phyloP scores from a whole-genome alignment of 148 eudicot genomes.

The Pharnaceum exiguum region DNA sequence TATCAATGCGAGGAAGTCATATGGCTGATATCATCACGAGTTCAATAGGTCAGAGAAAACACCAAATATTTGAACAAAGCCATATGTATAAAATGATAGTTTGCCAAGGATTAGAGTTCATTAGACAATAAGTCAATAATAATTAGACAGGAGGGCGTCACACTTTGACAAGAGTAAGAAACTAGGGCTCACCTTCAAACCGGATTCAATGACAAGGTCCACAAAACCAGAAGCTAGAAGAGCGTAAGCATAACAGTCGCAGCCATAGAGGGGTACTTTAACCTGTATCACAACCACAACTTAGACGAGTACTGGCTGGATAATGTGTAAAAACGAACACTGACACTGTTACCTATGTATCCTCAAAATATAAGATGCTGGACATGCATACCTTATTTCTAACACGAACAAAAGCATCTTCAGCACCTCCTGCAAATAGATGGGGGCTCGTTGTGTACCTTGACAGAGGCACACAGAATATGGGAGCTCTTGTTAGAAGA shows the following conservation, averaged over 20 bases:
- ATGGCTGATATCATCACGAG: constrained; percentile 55
- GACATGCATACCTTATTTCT: constrained; percentile 52
- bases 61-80: not conserved
- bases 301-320: not conserved
- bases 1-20: constrained; percentile 79
- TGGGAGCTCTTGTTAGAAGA: not conserved
- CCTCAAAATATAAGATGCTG: not conserved
- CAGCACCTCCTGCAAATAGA: constrained; percentile 71
- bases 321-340: not conserved
- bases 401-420: constrained; percentile 76
- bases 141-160: not conserved
- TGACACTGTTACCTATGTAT: not conserved
- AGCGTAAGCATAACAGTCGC: constrained; percentile 97
- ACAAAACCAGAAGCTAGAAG: constrained; percentile 93
- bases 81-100: too few species aligned
- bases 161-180: not conserved
- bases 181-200: constrained; percentile 62
- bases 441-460: constrained; percentile 99
- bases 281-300: constrained; percentile 41
- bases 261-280: constrained; percentile 88
- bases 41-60: not conserved
- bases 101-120: too few species aligned
- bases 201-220: constrained; percentile 93
- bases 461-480: constrained; percentile 22
- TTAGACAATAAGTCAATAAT: not conserved